Evolutionary conservation across 257 asterid species (phyloP), one percentile per base, ranked within the genome.

Genomic region (Solanum etuberosum): DNA sequence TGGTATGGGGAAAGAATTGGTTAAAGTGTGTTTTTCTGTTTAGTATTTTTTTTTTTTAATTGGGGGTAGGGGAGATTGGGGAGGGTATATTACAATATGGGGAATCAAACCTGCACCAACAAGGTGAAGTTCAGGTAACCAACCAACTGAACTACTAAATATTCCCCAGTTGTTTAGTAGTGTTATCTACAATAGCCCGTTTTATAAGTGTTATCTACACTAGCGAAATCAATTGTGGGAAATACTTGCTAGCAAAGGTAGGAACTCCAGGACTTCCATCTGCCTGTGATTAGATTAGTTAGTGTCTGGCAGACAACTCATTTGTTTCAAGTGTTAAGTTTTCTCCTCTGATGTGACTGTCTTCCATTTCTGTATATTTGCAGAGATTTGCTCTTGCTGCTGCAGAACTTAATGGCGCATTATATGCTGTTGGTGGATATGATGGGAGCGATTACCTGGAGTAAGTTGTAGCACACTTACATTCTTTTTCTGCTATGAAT

Each of bases 381-480:
- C 92, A 96, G 99, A 91, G 98, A 82, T 92, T 92, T 91, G 93
- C 96, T 88, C 94, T 94, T 89, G 94, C 96, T 86, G 97, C 96
- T 29, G 95, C 91, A 83, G 96, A 93, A 89, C 93, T 93, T 88
- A 94, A 94, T 88, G 98, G 98, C 76, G 96, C 92, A 42, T 68
- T 96, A 67, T 96, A 96, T 85, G 96, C 95, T 87, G 95, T 93
- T 87, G 98, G 98, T 67, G 98, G 98, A 89, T 94, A 77, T 86
- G 94, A 94, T 59, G 98, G 95, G 83, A 61, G 21, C 37, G 88
- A 87, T 27, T 96, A 95, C 91, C 73, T 96, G 94, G 92, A 89
- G 99, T 96, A 90, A 91, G 98, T 86, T 87, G n/a, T 85, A 87
- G 86, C 81, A 65, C 85, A 77, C 11, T 25, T 77, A 8, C 37